Base-by-base conservation (phyloP, 805 yeast genomes). In the Lipomyces oligophaga region DNA sequence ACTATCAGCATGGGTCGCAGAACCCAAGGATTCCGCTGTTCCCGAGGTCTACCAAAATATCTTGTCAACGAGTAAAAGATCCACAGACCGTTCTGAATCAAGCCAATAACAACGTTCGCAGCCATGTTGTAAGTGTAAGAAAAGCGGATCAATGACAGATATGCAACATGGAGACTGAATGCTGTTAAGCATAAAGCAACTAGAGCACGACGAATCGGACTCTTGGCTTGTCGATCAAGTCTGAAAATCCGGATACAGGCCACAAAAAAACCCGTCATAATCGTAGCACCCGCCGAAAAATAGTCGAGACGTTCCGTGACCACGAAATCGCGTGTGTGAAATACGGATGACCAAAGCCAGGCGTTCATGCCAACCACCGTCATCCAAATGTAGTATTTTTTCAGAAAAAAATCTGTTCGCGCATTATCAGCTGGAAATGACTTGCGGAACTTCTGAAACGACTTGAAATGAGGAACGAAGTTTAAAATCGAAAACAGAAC, bases 121-220 rank as follows among this genome's bases (percentile, higher is more conserved):
- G 77, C 75, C 97, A 93, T 90, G 67, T 90, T 90, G 64, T 93
- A 93, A 1, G 94, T 81, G 66, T 90, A 90, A 47, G 87, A 83
- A 90, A 96, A 90, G 56, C 82, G 83, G 8, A 76, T 63, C 11
- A 75, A 68, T 36, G 74, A 68, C 27, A 93, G 68, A 50, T 90
- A 73, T 27, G 75, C 61, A 10, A 93, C 70, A 64, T 90, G 98
- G 13, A 70, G 67, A 1, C 70, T 19, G 55, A 85, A 87, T 24
- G 83, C 74, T 0, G 68, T 46, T 0, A 72, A 45, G 43, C 85
- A 78, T 0, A 66, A 45, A 0, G 62, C 35, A 0, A 76, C 64
- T 41, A 81, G 70, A 1, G 63, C 13, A 6, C 49, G 43, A 16
- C 81, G 63, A 24, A 52, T 52, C 4, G 31, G 7, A 2, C 58